phyloP scores from a whole-genome alignment of 176 grass and related monocot species.

The Cenchrus purpureus region DNA sequence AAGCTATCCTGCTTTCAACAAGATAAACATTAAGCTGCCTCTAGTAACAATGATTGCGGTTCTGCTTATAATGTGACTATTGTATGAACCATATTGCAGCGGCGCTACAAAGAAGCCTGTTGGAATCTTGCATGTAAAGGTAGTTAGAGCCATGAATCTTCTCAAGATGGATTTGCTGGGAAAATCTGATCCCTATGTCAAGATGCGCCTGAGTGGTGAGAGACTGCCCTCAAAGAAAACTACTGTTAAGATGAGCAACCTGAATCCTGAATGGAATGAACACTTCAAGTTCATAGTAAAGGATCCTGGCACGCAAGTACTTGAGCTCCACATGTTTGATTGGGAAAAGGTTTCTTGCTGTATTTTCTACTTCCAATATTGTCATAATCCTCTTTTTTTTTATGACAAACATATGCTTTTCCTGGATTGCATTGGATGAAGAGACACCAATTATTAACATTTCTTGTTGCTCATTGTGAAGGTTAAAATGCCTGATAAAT shows the following conservation, averaged over 20 bases:
- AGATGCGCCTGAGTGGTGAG: conserved; percentile 87
- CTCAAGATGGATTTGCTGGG: conserved; percentile 97
- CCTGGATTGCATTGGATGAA: neutral
- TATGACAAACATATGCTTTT: neutral
- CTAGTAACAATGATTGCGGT: neutral
- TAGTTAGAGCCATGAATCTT: conserved; percentile 84
- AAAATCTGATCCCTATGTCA: conserved; percentile 98
- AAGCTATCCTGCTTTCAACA: neutral
- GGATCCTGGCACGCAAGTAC: conserved; percentile 88
- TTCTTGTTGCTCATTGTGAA: conserved; percentile 25
- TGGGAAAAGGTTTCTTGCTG: conserved; percentile 94
- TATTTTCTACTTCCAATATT: conserved; percentile 16
- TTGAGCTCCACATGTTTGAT: conserved; percentile 90
- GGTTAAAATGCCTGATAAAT: conserved; percentile 93
- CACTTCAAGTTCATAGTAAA: conserved; percentile 94
- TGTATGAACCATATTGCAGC: conserved; percentile 57
- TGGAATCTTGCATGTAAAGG: conserved; percentile 85
- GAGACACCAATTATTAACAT: neutral
- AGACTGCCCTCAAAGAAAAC: conserved; percentile 81
- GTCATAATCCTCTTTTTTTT: neutral
- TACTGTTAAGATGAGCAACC: conserved; percentile 85
- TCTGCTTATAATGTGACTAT: neutral
- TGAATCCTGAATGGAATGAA: conserved; percentile 98
- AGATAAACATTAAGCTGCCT: conserved; percentile 19
- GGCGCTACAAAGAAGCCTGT: conserved; percentile 85